These are phyloP conservation scores for Sphaerulina vaccinii DNA, from an alignment of 2,329 filamentous ascomycete genomes.

Conservation along the genomic window DNA sequence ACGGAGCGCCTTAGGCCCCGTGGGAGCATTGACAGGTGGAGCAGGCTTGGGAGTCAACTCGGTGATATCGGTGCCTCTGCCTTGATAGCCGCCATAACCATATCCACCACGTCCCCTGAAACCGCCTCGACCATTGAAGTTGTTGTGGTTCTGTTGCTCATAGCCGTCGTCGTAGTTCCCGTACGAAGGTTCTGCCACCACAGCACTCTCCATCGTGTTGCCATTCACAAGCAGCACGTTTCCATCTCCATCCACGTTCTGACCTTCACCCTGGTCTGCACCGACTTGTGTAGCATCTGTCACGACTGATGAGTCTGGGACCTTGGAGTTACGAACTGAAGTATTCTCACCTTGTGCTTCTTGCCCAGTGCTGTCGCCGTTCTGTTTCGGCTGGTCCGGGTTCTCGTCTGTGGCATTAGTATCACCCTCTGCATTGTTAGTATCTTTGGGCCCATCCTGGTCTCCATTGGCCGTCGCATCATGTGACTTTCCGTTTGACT, in stretches of 20 bases:
- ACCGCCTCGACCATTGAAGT: conserved; percentile 50
- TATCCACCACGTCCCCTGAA: conserved; percentile 44
- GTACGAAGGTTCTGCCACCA: conserved; percentile 28
- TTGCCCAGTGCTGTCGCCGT: conserved; percentile 12
- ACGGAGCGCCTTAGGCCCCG: conserved; percentile 91
- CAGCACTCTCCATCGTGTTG: conserved; percentile 12
- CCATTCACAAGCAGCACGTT: not conserved
- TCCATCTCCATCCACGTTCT: not conserved
- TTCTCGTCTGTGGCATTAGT: conserved; percentile 31
- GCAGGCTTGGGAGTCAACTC: conserved; percentile 33
- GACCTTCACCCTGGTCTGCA: conserved; percentile 2
- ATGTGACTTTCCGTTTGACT: conserved; percentile 17
- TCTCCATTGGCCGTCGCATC: conserved; percentile 29
- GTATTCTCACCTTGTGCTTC: conserved; percentile 19
- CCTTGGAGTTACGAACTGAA: not conserved
- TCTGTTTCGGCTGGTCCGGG: conserved; percentile 15
- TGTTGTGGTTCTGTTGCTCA: conserved; percentile 18
- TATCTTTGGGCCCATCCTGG: conserved; percentile 35
- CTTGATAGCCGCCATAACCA: conserved; percentile 32
- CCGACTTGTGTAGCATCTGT: conserved; percentile 2
- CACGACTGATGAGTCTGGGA: conserved; percentile 2
- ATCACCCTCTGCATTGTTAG: conserved; percentile 34
- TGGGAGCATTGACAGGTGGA: conserved; percentile 63
- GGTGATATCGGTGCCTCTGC: conserved; percentile 25
- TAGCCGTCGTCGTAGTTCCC: conserved; percentile 27